Evolutionary conservation across 352 stramenopile genomes (phyloP).

Genomic region (Phytophthora hybrid): DNA sequence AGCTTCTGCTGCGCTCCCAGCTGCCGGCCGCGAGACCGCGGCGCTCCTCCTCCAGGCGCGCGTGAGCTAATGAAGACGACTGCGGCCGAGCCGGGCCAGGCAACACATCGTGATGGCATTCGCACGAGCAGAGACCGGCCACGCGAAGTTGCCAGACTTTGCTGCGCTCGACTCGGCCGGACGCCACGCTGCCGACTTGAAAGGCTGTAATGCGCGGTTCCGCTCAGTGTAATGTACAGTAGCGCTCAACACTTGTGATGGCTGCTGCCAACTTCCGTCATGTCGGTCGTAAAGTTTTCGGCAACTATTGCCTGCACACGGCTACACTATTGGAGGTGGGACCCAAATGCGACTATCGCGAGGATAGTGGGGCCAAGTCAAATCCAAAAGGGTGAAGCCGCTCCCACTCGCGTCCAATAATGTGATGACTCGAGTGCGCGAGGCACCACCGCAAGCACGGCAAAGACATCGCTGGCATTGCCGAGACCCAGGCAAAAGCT

Average conservation of each 20-base stretch:
- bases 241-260: neutral
- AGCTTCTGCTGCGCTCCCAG: constrained; percentile 19
- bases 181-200: neutral
- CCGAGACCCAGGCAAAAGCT: neutral
- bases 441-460: neutral
- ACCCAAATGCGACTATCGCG: constrained; percentile 37
- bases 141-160: neutral
- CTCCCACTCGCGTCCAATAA: constrained; percentile 11
- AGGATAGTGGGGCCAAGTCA: constrained; percentile 36
- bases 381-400: constrained; percentile 25
- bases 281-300: neutral
- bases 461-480: neutral
- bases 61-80: constrained; percentile 37
- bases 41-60: constrained; percentile 13
- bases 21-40: constrained; percentile 27
- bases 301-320: constrained; percentile 20
- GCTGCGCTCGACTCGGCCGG: neutral
- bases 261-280: neutral
- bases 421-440: neutral
- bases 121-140: constrained; percentile 21
- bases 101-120: constrained; percentile 29
- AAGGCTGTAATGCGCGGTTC: neutral
- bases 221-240: neutral
- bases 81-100: constrained; percentile 7
- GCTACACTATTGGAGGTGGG: constrained; percentile 18